A percentile compares a stretch with the other conserved stretches of the same genome.
These are phyloP conservation scores for Aspergillus hiratsukae DNA, from an alignment of 2,329 filamentous ascomycete genomes.

Conservation along the genomic window DNA sequence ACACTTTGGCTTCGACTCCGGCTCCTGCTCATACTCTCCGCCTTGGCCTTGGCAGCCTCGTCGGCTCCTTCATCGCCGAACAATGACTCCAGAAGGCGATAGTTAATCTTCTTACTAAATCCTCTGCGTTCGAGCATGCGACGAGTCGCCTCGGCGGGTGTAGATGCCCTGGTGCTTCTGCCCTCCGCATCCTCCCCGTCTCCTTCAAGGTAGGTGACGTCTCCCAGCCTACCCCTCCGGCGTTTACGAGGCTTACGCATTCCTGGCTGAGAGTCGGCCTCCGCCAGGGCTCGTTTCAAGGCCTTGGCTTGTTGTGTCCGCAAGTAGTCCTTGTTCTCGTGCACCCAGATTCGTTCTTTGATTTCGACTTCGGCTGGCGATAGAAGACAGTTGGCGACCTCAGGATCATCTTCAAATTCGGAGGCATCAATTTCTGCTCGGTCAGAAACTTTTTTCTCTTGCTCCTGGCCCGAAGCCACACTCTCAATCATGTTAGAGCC, in stretches of 20 bases:
- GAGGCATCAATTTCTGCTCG: slow-evolving; percentile 62
- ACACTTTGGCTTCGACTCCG: slow-evolving; percentile 34
- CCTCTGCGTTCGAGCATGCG: slow-evolving; percentile 63
- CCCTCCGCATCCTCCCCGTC: slow-evolving; percentile 57
- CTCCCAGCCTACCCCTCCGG: slow-evolving; percentile 43
- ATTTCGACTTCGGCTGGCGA: slow-evolving; percentile 67
- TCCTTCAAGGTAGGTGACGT: slow-evolving; percentile 44
- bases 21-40: slow-evolving; percentile 26
- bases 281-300: slow-evolving; percentile 65
- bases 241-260: slow-evolving; percentile 48
- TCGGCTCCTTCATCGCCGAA: slow-evolving; percentile 35
- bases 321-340: slow-evolving; percentile 90
- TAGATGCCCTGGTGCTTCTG: slow-evolving; percentile 61
- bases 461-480: slow-evolving; percentile 10
- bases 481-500: slow-evolving; percentile 35
- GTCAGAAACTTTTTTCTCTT: slow-evolving; percentile 49
- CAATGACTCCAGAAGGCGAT: slow-evolving; percentile 42
- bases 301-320: slow-evolving; percentile 80
- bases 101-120: slow-evolving; percentile 73
- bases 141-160: slow-evolving; percentile 64
- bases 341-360: slow-evolving; percentile 92
- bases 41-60: slow-evolving; percentile 24
- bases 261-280: slow-evolving; percentile 41
- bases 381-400: slow-evolving; percentile 76
- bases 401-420: slow-evolving; percentile 85